A percentile compares a stretch with the other conserved stretches of the same genome.
These are phyloP conservation scores for Irineochytrium annulatum DNA, from an alignment of 192 early-diverging fungal species.

Conservation along the genomic window DNA sequence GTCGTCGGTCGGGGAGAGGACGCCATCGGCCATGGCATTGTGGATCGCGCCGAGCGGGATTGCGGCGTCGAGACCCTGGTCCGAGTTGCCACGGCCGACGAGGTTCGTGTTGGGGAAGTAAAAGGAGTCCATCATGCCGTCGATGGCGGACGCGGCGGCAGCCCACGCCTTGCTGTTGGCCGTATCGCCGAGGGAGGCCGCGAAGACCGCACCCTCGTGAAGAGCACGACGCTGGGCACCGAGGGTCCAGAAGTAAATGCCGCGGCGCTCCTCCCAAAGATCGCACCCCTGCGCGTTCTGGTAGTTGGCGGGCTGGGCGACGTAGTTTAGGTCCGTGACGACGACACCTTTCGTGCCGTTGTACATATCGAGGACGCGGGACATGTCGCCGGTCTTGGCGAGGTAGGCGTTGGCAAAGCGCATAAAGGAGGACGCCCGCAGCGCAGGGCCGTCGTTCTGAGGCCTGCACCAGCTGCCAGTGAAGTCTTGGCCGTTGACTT, in stretches of 20 bases:
- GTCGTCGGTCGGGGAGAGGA: background rate
- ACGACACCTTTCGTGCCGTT: slow-evolving; percentile 7
- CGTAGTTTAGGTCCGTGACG: slow-evolving; percentile 7
- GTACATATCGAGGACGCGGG: slow-evolving; percentile 16
- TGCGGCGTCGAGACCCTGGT: slow-evolving; percentile 52
- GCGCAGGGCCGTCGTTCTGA: slow-evolving; percentile 69
- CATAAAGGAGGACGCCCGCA: slow-evolving; percentile 29
- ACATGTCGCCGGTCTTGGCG: slow-evolving; percentile 20
- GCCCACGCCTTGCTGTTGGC: slow-evolving; percentile 30
- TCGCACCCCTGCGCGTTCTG: slow-evolving; percentile 41
- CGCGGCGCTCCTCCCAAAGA: slow-evolving; percentile 77
- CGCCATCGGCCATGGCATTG: background rate
- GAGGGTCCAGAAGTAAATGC: slow-evolving; percentile 65
- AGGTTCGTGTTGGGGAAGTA: background rate
- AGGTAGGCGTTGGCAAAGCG: slow-evolving; percentile 37
- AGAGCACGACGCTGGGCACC: slow-evolving; percentile 62
- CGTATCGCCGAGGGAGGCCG: slow-evolving; percentile 29
- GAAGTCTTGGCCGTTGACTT: slow-evolving; percentile 54
- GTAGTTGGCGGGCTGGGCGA: background rate
- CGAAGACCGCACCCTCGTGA: slow-evolving; percentile 50
- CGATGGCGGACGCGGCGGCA: background rate
- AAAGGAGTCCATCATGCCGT: background rate
- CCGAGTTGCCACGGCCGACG: background rate
- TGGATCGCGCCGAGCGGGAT: slow-evolving; percentile 54
- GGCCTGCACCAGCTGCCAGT: slow-evolving; percentile 56